These are phyloP conservation scores for Fremontodendron californicum DNA, from an alignment of 345 rosid genomes.

Conservation along the genomic window DNA sequence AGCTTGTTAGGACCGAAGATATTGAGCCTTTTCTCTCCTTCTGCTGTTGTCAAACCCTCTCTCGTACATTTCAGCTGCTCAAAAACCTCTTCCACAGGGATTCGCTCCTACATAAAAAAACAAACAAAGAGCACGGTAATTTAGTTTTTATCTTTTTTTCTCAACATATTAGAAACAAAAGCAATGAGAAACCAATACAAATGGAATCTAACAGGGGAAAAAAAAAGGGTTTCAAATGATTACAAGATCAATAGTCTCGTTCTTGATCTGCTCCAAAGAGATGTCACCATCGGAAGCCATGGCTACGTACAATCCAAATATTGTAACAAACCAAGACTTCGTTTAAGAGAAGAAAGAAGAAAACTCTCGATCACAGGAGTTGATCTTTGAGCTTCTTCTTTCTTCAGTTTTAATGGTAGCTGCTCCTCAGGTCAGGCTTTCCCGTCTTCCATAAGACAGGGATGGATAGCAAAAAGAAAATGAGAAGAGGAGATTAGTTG, in stretches of 20 bases:
- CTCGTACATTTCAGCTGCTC: conserved; percentile 66
- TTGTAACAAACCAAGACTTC: background rate
- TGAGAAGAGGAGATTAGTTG: background rate
- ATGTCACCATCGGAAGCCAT: conserved; percentile 45
- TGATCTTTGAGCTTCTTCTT: background rate
- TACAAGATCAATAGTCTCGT: conserved; percentile 78
- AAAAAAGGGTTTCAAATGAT: conserved; percentile 12
- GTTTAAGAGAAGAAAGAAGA: conserved; percentile 16
- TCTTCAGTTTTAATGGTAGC: background rate
- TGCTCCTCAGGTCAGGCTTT: background rate
- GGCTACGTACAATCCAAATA: background rate
- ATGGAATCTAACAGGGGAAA: background rate
- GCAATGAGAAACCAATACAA: background rate
- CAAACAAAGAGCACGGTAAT: background rate
- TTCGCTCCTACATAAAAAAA: conserved; percentile 46
- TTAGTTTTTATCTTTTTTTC: no score
- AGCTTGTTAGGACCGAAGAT: conserved; percentile 83
- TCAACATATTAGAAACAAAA: background rate
- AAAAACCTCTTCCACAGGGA: conserved; percentile 80
- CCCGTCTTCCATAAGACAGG: background rate
- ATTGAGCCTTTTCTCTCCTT: conserved; percentile 69
- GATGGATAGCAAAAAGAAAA: background rate
- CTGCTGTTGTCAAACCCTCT: conserved; percentile 66
- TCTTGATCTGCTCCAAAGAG: conserved; percentile 69
- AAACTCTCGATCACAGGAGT: background rate